Evolutionary conservation across 257 asterid species (phyloP).

Genomic region (Solanum sitiens): DNA sequence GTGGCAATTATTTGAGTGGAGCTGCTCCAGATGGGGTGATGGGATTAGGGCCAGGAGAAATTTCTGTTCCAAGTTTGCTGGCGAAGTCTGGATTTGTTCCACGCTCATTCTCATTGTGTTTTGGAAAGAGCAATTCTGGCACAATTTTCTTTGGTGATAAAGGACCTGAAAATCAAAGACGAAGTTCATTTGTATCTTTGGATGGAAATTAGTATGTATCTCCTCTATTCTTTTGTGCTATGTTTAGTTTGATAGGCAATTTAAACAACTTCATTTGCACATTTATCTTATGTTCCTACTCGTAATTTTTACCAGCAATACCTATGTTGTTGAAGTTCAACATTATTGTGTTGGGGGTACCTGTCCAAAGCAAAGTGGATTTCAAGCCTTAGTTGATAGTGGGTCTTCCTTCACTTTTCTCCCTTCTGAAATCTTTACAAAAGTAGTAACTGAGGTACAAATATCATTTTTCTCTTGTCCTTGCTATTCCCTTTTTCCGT

Average conservation of each 20-base stretch:
- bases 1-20: constrained; percentile 61
- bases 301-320: constrained; percentile 16
- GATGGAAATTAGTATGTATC: constrained; percentile 31
- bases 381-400: constrained; percentile 54
- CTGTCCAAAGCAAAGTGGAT: constrained; percentile 46
- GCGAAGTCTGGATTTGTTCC: constrained; percentile 62
- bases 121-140: constrained; percentile 61
- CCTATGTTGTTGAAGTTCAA: constrained; percentile 52
- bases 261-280: background rate
- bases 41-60: constrained; percentile 74
- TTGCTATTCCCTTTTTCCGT: background rate
- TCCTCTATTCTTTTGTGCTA: background rate
- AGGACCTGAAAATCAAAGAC: constrained; percentile 52
- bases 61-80: constrained; percentile 74
- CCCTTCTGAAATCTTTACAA: constrained; percentile 35
- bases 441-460: constrained; percentile 47
- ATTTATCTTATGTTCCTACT: background rate
- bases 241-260: background rate
- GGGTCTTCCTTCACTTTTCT: constrained; percentile 78
- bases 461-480: background rate
- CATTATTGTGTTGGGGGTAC: constrained; percentile 42
- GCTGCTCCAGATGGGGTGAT: constrained; percentile 78
- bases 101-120: constrained; percentile 74
- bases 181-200: constrained; percentile 38
- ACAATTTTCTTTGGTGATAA: constrained; percentile 69